These are phyloP conservation scores for Isoetes engelmannii DNA, from an alignment of 83 land plant species.

Conservation along the genomic window DNA sequence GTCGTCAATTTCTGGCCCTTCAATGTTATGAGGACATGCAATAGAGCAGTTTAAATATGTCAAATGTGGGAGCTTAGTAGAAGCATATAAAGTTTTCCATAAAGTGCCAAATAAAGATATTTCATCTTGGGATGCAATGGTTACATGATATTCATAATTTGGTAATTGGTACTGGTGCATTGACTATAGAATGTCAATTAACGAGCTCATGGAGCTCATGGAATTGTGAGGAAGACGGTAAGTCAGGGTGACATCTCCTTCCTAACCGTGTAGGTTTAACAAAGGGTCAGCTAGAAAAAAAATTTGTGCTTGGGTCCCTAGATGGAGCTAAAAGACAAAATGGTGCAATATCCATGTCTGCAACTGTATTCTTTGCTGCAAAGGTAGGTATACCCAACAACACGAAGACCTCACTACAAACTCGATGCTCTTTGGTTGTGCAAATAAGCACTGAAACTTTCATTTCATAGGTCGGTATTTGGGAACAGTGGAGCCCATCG, in stretches of 20 bases:
- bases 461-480: slow-evolving; percentile 64
- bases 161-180: neutral
- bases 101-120: too few species aligned
- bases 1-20: too few species aligned
- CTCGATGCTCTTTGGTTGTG: neutral
- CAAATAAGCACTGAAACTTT: neutral
- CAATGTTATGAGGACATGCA: too few species aligned
- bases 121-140: slow-evolving; percentile 8
- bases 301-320: slow-evolving; percentile 49
- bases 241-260: too few species aligned
- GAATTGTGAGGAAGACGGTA: too few species aligned
- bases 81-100: too few species aligned
- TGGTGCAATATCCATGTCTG: slow-evolving; percentile 96
- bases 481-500: slow-evolving; percentile 98
- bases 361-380: slow-evolving; percentile 94
- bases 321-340: slow-evolving; percentile 47
- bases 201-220: too few species aligned
- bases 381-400: slow-evolving; percentile 36
- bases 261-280: slow-evolving; percentile 53
- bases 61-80: too few species aligned
- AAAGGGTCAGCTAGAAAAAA: slow-evolving; percentile 51
- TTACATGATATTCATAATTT: slow-evolving; percentile 6
- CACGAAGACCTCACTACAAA: neutral
- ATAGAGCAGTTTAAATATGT: too few species aligned
- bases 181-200: neutral